A percentile compares a stretch with the other conserved stretches of the same genome.
These are phyloP conservation scores for Eucalyptus dawsonii DNA, from an alignment of 345 rosid species.

Conservation along the genomic window DNA sequence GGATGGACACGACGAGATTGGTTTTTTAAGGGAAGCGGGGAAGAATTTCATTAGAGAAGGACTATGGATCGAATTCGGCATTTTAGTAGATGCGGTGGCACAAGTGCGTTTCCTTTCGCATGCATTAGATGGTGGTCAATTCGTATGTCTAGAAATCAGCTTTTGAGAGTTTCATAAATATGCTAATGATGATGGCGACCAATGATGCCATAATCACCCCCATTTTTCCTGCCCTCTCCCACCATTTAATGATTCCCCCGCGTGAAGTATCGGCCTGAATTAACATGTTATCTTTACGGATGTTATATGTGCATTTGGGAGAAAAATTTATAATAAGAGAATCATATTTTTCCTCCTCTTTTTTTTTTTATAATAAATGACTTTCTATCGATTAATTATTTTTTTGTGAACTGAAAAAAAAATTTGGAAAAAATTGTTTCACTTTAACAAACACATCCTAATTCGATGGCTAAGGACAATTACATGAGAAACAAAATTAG, in stretches of 20 bases:
- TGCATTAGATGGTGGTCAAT: background rate
- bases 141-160: background rate
- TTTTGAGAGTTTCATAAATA: background rate
- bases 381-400: fast-evolving
- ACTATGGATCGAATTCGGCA: background rate
- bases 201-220: too few species aligned
- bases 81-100: background rate
- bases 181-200: too few species aligned
- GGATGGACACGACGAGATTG: background rate
- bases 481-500: too few species aligned
- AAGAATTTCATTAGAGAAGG: background rate
- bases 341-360: too few species aligned
- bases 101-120: background rate
- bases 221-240: too few species aligned
- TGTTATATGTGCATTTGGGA: background rate
- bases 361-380: background rate
- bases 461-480: background rate
- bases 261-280: too few species aligned
- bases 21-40: background rate
- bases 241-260: too few species aligned
- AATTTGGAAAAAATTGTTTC: too few species aligned
- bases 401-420: too few species aligned
- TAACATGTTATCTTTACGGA: background rate
- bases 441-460: background rate
- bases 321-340: background rate